Evolutionary conservation across 2,329 filamentous ascomycete genomes (phyloP), one percentile per base, ranked within the genome.

Genomic region (Aspergillus pseudoviridinutans): DNA sequence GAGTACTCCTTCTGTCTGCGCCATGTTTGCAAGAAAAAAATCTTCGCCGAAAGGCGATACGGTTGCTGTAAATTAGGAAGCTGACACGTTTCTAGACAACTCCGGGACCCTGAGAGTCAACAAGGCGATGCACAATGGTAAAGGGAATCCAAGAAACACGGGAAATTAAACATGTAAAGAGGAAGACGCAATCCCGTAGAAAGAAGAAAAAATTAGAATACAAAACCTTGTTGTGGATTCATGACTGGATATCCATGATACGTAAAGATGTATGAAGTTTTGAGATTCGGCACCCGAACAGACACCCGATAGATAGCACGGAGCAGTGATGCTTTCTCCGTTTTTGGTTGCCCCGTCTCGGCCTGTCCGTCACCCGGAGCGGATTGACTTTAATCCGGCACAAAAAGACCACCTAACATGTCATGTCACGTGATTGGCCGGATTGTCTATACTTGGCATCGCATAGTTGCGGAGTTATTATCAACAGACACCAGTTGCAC

Each of bases 81-180:
- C 64, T 64, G 66, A 68, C 68, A 70, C 66, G 68, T 68, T 64
- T 58, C 64, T 50, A 60, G 60, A 61, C n/a, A 35, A 38, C 54
- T 55, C 47, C 44, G 24, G 44, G 44, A 61, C 64, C 51, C 51
- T 63, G 60, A 61, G 58, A 60, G 64, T 62, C 66, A 66, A 62
- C 62, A 62, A 63, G 59, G 60, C 51, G 59, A 57, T 51, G 57
- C 28, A 57, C 51, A 56, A 55, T 42, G 14, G 46, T 47, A 50
- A 41, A 55, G 49, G 49, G 28, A 28, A 32, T 24, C 49, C 22
- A 49, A 28, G 52, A 47, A 53, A 60, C 55, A 27, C 24, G 25
- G n/a, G 29, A 56, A 58, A 62, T 61, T 55, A 54, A 59, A 58
- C 24, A 50, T 44, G 38, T 25, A 9, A 52, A 10, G 10, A 10